Base-by-base conservation (phyloP, 2,329 filamentous ascomycete genomes). In the Parafenestella ontariensis region DNA sequence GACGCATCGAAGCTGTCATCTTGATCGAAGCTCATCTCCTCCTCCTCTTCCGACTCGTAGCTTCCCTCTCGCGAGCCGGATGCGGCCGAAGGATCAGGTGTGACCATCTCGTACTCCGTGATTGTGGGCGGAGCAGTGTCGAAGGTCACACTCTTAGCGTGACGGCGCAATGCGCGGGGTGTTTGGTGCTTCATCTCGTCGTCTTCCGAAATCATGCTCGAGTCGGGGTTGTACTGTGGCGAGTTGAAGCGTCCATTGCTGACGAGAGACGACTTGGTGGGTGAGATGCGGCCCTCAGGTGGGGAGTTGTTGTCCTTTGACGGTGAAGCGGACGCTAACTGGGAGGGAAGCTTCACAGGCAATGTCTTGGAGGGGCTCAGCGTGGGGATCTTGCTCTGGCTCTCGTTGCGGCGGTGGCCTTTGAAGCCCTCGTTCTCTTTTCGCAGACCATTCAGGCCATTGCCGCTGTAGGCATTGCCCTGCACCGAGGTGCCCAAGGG, bases 61-160 rank as follows among this genome's bases (percentile, higher is more conserved):
- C 94, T 98, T 37, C 92, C 92, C 70, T 97, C 92, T 8, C 94
- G 89, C 11, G 94, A 98, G 64, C 89, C 92, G 44, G 91, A 94
- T 23, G 91, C 91, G 21, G 96, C 83, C 0, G 93, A 96, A n/a
- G 96, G 86, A 71, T 97, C 95, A 10, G 95, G 95, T 2, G 95
- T 99, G 29, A 92, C 90, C 90, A 97, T 93, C 77, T 98, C 95
- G 75, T 98, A 99, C 78, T 99, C 95, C 72, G 98, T 96, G 69
- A 99, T 85, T 72, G 96, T 91, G 21, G 95, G 95, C 20, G 94
- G 94, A 1, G 91, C 92, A 33, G 89, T 90, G 77, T 98, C 92
- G 73, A 99, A 99, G 0, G 94, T 99, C 54, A 99, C 95, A 69
- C 93, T 97, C 82, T 99, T 99, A 43, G 92, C 88, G 77, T 96